phyloP scores from a whole-genome alignment of 2,329 filamentous ascomycete species.

The Stemphylium beticola region DNA sequence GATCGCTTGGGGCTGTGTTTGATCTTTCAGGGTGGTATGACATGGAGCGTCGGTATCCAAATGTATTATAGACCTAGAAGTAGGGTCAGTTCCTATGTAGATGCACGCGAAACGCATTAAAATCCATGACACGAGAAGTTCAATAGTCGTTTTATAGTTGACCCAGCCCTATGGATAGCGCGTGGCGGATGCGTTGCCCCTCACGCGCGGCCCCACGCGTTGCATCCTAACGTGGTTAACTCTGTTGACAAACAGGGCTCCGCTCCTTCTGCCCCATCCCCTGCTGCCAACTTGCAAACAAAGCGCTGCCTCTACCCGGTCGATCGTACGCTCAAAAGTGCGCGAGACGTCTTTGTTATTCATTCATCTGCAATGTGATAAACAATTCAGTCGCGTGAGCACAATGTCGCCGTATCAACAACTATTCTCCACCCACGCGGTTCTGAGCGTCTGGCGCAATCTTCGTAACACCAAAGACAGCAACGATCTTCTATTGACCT shows the following conservation, averaged over 20 bases:
- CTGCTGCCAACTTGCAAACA: constrained; percentile 9
- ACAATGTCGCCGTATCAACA: constrained; percentile 43
- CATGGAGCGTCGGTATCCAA: constrained; percentile 12
- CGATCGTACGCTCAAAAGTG: neutral
- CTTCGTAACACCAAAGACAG: constrained; percentile 39
- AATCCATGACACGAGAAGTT: neutral
- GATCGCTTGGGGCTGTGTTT: constrained; percentile 25
- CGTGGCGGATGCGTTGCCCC: constrained; percentile 15
- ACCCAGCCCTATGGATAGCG: neutral
- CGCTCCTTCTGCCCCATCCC: constrained; percentile 1
- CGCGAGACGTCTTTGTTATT: neutral
- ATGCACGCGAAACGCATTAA: constrained; percentile 1
- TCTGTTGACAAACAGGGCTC: constrained; percentile 14
- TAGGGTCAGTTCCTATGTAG: neutral
- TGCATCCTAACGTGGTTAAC: constrained; percentile 12
- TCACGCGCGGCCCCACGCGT: constrained; percentile 19
- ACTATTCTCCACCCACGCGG: constrained; percentile 41
- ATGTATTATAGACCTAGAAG: constrained; percentile 15
- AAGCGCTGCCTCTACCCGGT: constrained; percentile 1
- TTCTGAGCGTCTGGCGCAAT: constrained; percentile 45
- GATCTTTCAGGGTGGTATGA: constrained; percentile 19
- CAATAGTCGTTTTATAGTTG: neutral
- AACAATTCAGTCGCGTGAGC: constrained; percentile 1
- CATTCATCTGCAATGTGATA: constrained; percentile 24
- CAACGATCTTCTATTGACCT: constrained; percentile 42